These are phyloP conservation scores for Crithidia expoeki DNA, from an alignment of 208 protist species.

Conservation along the genomic window DNA sequence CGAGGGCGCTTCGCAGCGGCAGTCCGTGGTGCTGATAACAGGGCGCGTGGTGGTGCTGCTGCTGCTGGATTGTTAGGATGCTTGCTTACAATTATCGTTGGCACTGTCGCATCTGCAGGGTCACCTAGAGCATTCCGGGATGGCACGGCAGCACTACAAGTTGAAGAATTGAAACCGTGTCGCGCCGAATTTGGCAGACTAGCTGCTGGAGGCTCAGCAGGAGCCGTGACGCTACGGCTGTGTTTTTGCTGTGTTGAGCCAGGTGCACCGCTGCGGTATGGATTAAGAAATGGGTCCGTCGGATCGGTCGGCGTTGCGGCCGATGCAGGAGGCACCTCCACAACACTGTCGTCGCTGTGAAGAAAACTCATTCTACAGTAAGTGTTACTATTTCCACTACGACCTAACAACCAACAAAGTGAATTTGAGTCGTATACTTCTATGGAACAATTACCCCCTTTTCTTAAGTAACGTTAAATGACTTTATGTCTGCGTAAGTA, in stretches of 20 bases:
- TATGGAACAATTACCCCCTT: too few relatives aligned
- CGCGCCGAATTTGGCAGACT: too few relatives aligned
- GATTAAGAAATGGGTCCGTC: slow-evolving; percentile 29
- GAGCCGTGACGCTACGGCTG: not conserved
- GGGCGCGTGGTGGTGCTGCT: too few relatives aligned
- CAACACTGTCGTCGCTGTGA: not conserved
- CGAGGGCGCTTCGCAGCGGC: not conserved
- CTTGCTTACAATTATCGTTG: too few relatives aligned
- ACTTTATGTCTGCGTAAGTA: too few relatives aligned
- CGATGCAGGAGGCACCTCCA: not conserved
- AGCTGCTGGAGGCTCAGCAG: not conserved
- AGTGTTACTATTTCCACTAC: not conserved
- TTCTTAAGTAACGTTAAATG: too few relatives aligned
- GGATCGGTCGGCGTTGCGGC: not conserved
- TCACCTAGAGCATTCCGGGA: too few relatives aligned
- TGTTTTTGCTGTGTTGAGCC: not conserved
- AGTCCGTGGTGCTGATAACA: too few relatives aligned
- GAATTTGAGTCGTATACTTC: too few relatives aligned
- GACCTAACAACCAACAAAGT: not conserved
- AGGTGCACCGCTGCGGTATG: slow-evolving; percentile 4
- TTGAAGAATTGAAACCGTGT: too few relatives aligned
- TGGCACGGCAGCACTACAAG: too few relatives aligned
- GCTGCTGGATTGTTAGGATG: too few relatives aligned
- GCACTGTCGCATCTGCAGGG: not conserved
- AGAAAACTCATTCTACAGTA: not conserved